These are phyloP conservation scores for Plantago rigida DNA, from an alignment of 305 asterid genomes.

Conservation along the genomic window DNA sequence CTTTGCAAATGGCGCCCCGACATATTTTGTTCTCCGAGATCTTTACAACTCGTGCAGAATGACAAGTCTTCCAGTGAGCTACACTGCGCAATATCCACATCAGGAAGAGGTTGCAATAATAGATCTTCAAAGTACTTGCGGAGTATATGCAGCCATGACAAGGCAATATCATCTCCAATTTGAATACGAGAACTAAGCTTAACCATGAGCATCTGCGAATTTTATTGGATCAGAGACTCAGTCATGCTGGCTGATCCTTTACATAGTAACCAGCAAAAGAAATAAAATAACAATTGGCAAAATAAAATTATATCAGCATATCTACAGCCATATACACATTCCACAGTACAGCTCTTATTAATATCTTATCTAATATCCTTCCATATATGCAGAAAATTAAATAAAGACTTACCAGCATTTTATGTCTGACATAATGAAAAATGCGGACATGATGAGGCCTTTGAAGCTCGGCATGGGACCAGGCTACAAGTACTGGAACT, in stretches of 20 bases:
- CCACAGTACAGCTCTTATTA: no score
- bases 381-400: slow-evolving; percentile 10
- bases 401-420: slow-evolving; percentile 59
- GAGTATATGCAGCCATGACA: slow-evolving; percentile 54
- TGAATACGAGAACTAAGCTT: slow-evolving; percentile 46
- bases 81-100: slow-evolving; percentile 30
- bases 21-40: slow-evolving; percentile 32
- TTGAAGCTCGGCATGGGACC: slow-evolving; percentile 44
- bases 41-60: slow-evolving; percentile 40
- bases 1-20: slow-evolving; percentile 58
- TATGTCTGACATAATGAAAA: slow-evolving; percentile 63
- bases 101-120: slow-evolving; percentile 44
- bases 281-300: slow-evolving; percentile 1
- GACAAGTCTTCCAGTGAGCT: slow-evolving; percentile 68
- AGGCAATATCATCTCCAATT: slow-evolving; percentile 36
- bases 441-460: slow-evolving; percentile 31
- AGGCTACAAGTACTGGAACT: slow-evolving; percentile 45
- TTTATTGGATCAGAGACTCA: slow-evolving; percentile 19
- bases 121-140: slow-evolving; percentile 58
- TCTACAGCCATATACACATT: no score
- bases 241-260: slow-evolving; percentile 10
- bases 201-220: slow-evolving; percentile 60
- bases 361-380: background rate
- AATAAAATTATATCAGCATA: slow-evolving; percentile 1
- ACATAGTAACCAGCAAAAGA: background rate